phyloP scores from a whole-genome alignment of 225 moss, liverwort and hornwort genomes.

The Physcomitrellopsis africana region DNA sequence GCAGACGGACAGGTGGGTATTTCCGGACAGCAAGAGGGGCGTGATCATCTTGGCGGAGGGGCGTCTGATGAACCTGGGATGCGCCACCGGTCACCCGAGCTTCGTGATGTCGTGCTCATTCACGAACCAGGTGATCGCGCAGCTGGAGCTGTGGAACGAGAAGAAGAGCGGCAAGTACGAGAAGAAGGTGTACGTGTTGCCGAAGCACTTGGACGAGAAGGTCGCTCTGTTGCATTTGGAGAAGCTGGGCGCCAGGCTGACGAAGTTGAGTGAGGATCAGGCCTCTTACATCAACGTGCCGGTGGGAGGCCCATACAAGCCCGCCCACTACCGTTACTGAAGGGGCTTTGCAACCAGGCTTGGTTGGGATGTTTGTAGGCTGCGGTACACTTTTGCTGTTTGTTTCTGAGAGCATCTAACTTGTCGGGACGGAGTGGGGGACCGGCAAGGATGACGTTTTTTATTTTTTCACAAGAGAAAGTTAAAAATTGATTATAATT shows the following conservation, averaged over 20 bases:
- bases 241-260: slow-evolving; percentile 71
- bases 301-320: slow-evolving; percentile 67
- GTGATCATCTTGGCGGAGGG: slow-evolving; percentile 69
- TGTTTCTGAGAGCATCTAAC: too few relatives aligned
- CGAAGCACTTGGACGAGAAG: slow-evolving; percentile 78
- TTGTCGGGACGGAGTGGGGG: too few relatives aligned
- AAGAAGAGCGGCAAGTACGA: slow-evolving; percentile 67
- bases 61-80: slow-evolving; percentile 74
- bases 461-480: too few relatives aligned
- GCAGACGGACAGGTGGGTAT: slow-evolving; percentile 76
- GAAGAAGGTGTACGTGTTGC: slow-evolving; percentile 76
- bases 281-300: slow-evolving; percentile 70
- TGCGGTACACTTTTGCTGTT: too few relatives aligned
- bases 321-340: slow-evolving; percentile 70
- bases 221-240: slow-evolving; percentile 64
- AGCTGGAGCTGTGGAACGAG: slow-evolving; percentile 78
- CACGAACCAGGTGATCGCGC: slow-evolving; percentile 75
- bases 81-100: slow-evolving; percentile 76
- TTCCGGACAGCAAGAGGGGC: slow-evolving; percentile 59
- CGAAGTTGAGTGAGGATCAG: slow-evolving; percentile 55
- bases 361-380: too few relatives aligned
- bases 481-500: too few relatives aligned
- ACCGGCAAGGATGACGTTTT: too few relatives aligned
- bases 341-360: background rate
- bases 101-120: slow-evolving; percentile 82